A percentile compares a stretch with the other conserved stretches of the same genome.
These are phyloP conservation scores for Posidonia australis DNA, from an alignment of 106 monocot species.

Conservation along the genomic window DNA sequence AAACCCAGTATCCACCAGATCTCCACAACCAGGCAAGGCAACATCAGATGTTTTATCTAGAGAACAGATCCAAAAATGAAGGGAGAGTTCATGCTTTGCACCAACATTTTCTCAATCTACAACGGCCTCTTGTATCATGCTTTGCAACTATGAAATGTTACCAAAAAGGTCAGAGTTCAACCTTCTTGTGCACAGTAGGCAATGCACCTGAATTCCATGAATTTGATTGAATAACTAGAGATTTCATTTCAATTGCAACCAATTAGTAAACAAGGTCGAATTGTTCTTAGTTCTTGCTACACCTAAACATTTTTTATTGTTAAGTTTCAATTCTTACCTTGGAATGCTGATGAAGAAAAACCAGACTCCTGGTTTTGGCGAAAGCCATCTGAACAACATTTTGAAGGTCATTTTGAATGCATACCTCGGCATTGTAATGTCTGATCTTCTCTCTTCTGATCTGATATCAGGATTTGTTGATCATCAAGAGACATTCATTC, in stretches of 20 bases:
- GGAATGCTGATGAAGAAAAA: constrained; percentile 13
- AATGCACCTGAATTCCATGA: constrained; percentile 6
- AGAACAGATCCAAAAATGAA: constrained; percentile 3
- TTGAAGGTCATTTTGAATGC: constrained; percentile 15
- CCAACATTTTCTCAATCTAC: constrained; percentile 11
- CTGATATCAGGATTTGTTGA: constrained; percentile 4
- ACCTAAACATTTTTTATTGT: too few species aligned
- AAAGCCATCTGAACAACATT: constrained; percentile 21
- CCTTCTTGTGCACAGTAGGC: constrained; percentile 11
- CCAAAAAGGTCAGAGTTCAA: constrained; percentile 2
- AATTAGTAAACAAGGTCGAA: not conserved
- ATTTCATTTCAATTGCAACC: too few species aligned
- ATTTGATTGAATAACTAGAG: not conserved
- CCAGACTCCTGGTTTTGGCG: constrained; percentile 14
- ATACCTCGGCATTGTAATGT: constrained; percentile 29
- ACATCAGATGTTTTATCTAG: too few species aligned
- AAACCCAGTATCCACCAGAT: too few species aligned
- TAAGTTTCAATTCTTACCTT: not conserved
- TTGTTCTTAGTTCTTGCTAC: not conserved
- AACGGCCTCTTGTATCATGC: not conserved
- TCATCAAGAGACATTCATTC: not conserved
- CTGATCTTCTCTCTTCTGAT: constrained; percentile 46
- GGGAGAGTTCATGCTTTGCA: not conserved
- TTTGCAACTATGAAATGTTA: not conserved
- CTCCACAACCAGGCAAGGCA: too few species aligned